These are phyloP conservation scores for Ajuga reptans DNA, from an alignment of 305 asterid genomes.

Conservation along the genomic window DNA sequence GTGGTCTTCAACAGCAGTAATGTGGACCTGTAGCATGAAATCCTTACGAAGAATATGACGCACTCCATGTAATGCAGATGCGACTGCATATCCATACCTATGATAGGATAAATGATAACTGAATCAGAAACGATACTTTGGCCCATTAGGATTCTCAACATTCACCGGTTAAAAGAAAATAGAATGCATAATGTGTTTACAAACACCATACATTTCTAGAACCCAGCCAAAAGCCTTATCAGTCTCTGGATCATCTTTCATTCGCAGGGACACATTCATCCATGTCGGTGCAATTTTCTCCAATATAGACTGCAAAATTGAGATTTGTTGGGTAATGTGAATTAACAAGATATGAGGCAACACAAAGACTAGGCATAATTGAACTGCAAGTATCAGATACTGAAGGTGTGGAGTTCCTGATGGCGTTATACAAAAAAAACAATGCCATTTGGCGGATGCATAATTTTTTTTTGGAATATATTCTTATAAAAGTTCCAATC, in stretches of 20 bases:
- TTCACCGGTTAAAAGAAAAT: slow-evolving; percentile 14
- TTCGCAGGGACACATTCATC: slow-evolving; percentile 94
- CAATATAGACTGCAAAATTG: slow-evolving; percentile 48
- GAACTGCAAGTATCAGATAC: not conserved
- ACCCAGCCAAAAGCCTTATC: slow-evolving; percentile 98
- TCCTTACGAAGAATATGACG: slow-evolving; percentile 80
- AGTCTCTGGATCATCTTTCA: slow-evolving; percentile 95
- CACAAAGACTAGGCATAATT: not conserved
- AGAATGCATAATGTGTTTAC: not conserved
- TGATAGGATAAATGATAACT: slow-evolving; percentile 18
- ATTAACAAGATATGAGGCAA: not conserved
- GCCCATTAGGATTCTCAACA: slow-evolving; percentile 7
- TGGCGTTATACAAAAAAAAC: not conserved
- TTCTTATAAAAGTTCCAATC: not conserved
- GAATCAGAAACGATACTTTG: slow-evolving; percentile 8
- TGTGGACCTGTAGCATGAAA: slow-evolving; percentile 87
- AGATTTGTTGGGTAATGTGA: slow-evolving; percentile 11
- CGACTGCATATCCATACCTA: slow-evolving; percentile 96
- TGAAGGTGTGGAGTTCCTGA: not conserved
- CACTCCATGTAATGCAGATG: slow-evolving; percentile 94
- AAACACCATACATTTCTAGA: slow-evolving; percentile 71
- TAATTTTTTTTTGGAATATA: not conserved
- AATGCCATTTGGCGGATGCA: not conserved
- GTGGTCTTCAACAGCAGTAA: slow-evolving; percentile 18
- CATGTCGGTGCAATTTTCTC: slow-evolving; percentile 96